Evolutionary conservation across 257 asterid species (phyloP), one percentile per base, ranked within the genome.

Genomic region (Solanum lycopersicoides): DNA sequence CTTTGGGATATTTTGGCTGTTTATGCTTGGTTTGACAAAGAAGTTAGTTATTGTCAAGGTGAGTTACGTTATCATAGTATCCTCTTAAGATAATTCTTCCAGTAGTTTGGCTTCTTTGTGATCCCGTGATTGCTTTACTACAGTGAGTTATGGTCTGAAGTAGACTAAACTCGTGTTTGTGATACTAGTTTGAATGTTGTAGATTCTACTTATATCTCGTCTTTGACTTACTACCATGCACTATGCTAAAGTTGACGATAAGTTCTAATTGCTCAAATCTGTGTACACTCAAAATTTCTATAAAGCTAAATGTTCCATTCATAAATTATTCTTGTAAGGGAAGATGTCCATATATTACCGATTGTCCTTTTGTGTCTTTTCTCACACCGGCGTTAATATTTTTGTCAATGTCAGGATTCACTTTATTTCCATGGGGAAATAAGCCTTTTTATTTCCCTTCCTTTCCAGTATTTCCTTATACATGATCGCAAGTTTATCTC

Each of bases 1-100:
- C 98, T 95, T 20, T 97, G 98, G 98, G 99, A 97, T 89, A 91
- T 97, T 87, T 92, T 97, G 59, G 89, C 98, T 66, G 96, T 97
- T 80, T 97, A 97, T 87, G 85, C 98, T 44, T 97, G 99, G 99
- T 92, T 92, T 34, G 99, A 97, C 89, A 80, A 87, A 85, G 99
- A 97, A 86, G 95, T 97, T 85, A 97, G 98, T 84, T 95, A 97
- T 85, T 92, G 98, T 92, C 99, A 97, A 95, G 99, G 98, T 93
- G 75, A 86, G 93, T 90, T 28, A 28, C 30, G 30, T 28, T 41
- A 68, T 18, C 34, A 73, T 53, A 65, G 87, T 72, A 76, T 21
- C 35, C 23, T 87, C 75, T 63, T 30, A 45, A 83, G 20, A 68
- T 28, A 34, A 14, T 44, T 39, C 7, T 77, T 72, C 42, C 16